These are phyloP conservation scores for Kazachstania africana DNA, from an alignment of 805 yeast genomes.

Conservation along the genomic window DNA sequence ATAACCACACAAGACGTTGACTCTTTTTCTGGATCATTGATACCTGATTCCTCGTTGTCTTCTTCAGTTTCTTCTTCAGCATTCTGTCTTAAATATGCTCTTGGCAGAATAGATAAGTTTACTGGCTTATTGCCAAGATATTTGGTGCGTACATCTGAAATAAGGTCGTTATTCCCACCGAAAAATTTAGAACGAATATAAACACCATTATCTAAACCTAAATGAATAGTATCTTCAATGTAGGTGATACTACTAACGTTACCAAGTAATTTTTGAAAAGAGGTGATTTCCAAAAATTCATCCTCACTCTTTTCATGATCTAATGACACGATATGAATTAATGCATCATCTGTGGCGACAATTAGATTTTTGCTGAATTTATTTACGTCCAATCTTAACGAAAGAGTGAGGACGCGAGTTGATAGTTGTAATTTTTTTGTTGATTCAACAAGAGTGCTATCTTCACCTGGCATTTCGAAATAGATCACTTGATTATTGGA, in stretches of 20 bases:
- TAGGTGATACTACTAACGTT: constrained; percentile 30
- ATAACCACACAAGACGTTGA: constrained; percentile 18
- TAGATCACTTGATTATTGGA: constrained; percentile 69
- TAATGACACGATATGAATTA: constrained; percentile 54
- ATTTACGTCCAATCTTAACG: constrained; percentile 30
- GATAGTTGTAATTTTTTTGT: constrained; percentile 46
- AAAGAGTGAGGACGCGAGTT: constrained; percentile 41
- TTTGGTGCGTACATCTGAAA: constrained; percentile 52
- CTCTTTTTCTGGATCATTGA: no score
- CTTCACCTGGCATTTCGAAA: constrained; percentile 45
- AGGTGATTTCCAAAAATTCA: constrained; percentile 45
- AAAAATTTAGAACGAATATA: constrained; percentile 47
- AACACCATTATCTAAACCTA: constrained; percentile 79
- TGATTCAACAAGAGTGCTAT: constrained; percentile 44
- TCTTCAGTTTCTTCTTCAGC: constrained; percentile 25
- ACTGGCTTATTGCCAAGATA: constrained; percentile 67
- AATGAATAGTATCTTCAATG: constrained; percentile 35
- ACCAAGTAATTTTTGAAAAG: constrained; percentile 58
- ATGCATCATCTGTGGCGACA: constrained; percentile 58
- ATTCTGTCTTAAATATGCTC: neutral
- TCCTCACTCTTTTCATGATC: constrained; percentile 33
- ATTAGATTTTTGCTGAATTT: constrained; percentile 44
- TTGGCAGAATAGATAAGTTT: constrained; percentile 4
- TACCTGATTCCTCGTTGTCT: constrained; percentile 8
- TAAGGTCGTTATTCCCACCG: constrained; percentile 47